Evolutionary conservation across 2,329 filamentous ascomycete genomes (phyloP).

Genomic region (Trichoderma atroviride): DNA sequence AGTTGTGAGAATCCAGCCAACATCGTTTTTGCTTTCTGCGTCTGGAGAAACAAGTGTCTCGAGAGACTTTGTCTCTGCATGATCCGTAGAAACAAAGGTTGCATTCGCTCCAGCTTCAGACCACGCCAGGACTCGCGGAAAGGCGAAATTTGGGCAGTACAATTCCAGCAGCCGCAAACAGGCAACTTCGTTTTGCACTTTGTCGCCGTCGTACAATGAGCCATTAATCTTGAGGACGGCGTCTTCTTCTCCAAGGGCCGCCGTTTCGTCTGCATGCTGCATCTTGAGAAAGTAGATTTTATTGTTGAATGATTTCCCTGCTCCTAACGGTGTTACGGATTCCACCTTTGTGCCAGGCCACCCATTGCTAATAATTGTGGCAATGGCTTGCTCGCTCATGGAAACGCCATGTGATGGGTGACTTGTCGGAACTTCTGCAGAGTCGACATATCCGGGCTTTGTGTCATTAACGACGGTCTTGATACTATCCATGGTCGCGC

Average conservation of each 20-base stretch:
- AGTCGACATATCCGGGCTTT: background rate
- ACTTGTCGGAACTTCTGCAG: slow-evolving; percentile 25
- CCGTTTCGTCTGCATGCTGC: background rate
- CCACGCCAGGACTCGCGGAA: slow-evolving; percentile 31
- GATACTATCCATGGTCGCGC: background rate
- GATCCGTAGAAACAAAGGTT: background rate
- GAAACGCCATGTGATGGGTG: slow-evolving; percentile 31
- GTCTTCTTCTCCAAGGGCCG: background rate
- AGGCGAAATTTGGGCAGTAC: slow-evolving; percentile 30
- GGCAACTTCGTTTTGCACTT: slow-evolving; percentile 33
- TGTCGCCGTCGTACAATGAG: slow-evolving; percentile 30
- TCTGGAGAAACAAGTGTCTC: background rate
- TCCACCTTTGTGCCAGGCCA: slow-evolving; percentile 27
- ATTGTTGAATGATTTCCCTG: slow-evolving; percentile 32
- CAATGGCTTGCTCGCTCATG: slow-evolving; percentile 26
- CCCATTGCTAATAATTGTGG: slow-evolving; percentile 14
- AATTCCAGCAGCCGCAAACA: slow-evolving; percentile 29
- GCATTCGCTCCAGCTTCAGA: background rate
- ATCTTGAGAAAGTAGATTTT: slow-evolving; percentile 32
- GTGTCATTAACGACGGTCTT: background rate
- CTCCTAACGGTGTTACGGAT: slow-evolving; percentile 24
- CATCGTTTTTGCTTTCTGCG: background rate
- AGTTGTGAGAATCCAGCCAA: background rate
- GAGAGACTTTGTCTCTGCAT: background rate
- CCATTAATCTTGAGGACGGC: slow-evolving; percentile 33